Percentiles rank a stretch among this genome's conserved stretches.
Evolutionary conservation across 148 eudicot species (phyloP).

Genomic region (Rhododendron henanense): DNA sequence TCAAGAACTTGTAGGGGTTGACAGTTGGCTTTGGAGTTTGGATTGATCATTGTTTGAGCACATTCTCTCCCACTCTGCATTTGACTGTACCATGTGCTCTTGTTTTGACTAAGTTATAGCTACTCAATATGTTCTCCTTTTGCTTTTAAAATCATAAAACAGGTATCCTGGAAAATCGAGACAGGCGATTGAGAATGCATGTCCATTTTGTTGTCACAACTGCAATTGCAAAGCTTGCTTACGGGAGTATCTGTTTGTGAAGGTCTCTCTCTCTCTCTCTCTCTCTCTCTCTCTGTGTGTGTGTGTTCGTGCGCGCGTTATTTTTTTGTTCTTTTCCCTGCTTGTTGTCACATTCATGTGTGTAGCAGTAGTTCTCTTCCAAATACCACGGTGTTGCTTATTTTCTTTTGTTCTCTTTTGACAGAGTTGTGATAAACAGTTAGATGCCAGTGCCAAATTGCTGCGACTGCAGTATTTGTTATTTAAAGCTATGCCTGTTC

Average conservation of each 20-base stretch:
- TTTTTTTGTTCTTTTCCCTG: background rate
- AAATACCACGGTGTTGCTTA: background rate
- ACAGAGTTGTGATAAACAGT: slow-evolving; percentile 34
- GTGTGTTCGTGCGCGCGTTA: background rate
- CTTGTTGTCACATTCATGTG: background rate
- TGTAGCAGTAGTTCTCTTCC: background rate
- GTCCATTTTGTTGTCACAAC: slow-evolving; percentile 58
- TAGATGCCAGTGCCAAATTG: slow-evolving; percentile 33
- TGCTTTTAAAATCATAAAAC: slow-evolving; percentile 10
- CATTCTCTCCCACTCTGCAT: background rate
- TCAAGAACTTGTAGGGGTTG: background rate
- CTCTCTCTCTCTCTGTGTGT: background rate
- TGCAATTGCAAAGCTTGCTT: slow-evolving; percentile 70
- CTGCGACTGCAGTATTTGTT: slow-evolving; percentile 50
- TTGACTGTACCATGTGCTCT: background rate
- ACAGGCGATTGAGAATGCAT: slow-evolving; percentile 40
- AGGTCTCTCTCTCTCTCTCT: slow-evolving; percentile 25
- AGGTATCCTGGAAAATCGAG: slow-evolving; percentile 65
- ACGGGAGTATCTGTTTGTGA: slow-evolving; percentile 29
- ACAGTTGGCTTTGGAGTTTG: background rate
- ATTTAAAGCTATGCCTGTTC: slow-evolving; percentile 43
- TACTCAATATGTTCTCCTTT: background rate
- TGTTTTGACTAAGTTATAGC: background rate
- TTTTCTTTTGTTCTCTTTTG: background rate
- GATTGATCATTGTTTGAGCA: background rate